Conservation (phyloP, 2,329 filamentous ascomycete species). For the Penicillium sp. region DNA sequence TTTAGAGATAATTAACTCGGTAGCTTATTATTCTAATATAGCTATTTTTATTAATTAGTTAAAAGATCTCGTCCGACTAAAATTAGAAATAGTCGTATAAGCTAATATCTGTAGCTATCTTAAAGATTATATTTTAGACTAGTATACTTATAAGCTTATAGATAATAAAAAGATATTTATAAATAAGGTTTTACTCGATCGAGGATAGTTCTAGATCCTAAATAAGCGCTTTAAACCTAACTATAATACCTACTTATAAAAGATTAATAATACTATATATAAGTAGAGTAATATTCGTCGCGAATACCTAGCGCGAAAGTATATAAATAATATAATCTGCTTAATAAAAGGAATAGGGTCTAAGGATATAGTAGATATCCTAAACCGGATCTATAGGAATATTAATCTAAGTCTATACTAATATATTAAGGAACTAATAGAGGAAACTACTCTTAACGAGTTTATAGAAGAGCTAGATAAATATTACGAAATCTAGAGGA, state of each 20-base stretch:
- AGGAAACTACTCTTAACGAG: not conserved
- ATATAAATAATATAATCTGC: not conserved
- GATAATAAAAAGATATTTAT: not conserved
- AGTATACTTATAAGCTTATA: not conserved
- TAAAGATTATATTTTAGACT: not conserved
- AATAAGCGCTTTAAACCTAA: not conserved
- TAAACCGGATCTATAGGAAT: not conserved
- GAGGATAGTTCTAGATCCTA: not conserved
- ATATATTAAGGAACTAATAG: not conserved
- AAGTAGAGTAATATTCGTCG: not conserved
- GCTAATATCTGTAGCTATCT: slow-evolving; percentile 3
- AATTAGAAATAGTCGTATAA: not conserved
- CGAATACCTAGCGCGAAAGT: not conserved
- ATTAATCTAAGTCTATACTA: not conserved
- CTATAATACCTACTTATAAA: not conserved
- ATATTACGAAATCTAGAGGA: not conserved
- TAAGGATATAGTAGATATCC: not conserved
- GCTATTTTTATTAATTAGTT: slow-evolving; percentile 1
- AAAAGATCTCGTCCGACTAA: not conserved
- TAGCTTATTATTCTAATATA: slow-evolving; percentile 1
- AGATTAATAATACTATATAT: not conserved
- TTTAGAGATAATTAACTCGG: not conserved
- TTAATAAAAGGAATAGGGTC: not conserved
- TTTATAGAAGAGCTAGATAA: not conserved
- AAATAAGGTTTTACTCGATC: not conserved